Conservation (phyloP, 2,329 filamentous ascomycete genomes). For the Cryphonectria naterciae region DNA sequence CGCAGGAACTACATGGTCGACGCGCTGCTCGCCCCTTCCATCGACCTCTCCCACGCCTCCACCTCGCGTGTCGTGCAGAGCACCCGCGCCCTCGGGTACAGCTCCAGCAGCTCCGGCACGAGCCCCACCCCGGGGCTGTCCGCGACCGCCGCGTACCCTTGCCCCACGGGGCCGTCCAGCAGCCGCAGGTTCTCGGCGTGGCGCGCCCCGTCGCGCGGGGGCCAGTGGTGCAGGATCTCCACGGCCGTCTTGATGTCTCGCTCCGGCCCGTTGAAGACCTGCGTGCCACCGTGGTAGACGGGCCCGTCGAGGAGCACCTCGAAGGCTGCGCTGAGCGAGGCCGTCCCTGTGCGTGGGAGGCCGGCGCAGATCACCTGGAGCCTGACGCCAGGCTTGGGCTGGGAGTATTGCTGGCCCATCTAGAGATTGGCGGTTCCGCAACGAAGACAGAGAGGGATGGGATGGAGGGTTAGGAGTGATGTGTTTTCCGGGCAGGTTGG, state of each 20-base stretch:
- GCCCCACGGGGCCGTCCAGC: not conserved
- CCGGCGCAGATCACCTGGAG: slow-evolving; percentile 36
- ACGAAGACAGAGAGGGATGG: not conserved
- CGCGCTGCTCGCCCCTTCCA: slow-evolving; percentile 39
- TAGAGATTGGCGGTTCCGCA: not conserved
- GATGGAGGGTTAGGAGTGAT: not conserved
- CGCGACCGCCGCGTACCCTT: slow-evolving; percentile 42
- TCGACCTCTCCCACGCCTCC: slow-evolving; percentile 44
- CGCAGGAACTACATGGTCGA: slow-evolving; percentile 42
- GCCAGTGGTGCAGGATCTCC: slow-evolving; percentile 7
- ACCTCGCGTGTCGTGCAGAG: slow-evolving; percentile 48
- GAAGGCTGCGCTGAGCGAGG: slow-evolving; percentile 33
- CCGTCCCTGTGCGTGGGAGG: slow-evolving; percentile 34
- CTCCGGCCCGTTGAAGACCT: slow-evolving; percentile 31
- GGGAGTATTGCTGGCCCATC: slow-evolving; percentile 33
- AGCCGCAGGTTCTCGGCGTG: slow-evolving; percentile 8
- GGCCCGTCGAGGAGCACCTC: slow-evolving; percentile 35
- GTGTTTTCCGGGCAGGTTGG: not conserved
- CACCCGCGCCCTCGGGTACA: slow-evolving; percentile 55
- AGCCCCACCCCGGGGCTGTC: slow-evolving; percentile 50
- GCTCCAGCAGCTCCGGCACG: slow-evolving; percentile 49
- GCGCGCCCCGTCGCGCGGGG: not conserved
- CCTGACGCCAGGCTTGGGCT: slow-evolving; percentile 30
- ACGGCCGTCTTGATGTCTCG: slow-evolving; percentile 22
- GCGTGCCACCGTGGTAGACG: slow-evolving; percentile 34